A percentile compares a stretch with the other conserved stretches of the same genome.
These are phyloP conservation scores for Sporodiniella umbellata DNA, from an alignment of 371 early-diverging fungal species.

Conservation along the genomic window DNA sequence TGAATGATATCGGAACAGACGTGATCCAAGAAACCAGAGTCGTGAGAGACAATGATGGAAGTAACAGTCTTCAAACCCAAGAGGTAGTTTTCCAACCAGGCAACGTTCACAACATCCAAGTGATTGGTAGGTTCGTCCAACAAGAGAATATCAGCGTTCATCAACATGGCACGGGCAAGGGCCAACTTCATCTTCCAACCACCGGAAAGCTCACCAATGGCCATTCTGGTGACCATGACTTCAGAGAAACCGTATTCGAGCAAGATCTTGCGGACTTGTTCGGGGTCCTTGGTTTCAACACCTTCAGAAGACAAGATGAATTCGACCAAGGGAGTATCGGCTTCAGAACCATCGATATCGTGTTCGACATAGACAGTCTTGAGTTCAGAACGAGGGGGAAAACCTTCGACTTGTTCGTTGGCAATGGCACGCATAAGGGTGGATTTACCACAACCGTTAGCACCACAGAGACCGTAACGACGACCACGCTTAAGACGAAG, in stretches of 20 bases:
- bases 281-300: conserved; percentile 50
- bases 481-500: conserved; percentile 73
- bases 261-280: conserved; percentile 56
- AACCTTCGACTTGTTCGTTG: conserved; percentile 69
- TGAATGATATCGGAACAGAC: conserved; percentile 82
- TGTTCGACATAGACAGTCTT: conserved; percentile 77
- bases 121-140: conserved; percentile 94
- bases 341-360: conserved; percentile 72
- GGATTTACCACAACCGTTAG: conserved; percentile 88
- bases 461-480: conserved; percentile 80
- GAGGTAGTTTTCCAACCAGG: conserved; percentile 82
- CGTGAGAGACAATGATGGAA: conserved; percentile 86
- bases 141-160: conserved; percentile 81
- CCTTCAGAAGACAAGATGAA: conserved; percentile 56
- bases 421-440: conserved; percentile 85
- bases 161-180: conserved; percentile 78
- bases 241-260: conserved; percentile 67
- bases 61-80: conserved; percentile 67
- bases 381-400: conserved; percentile 69
- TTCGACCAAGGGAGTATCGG: conserved; percentile 63
- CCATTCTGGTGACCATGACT: conserved; percentile 55
- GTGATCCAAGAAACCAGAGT: conserved; percentile 83
- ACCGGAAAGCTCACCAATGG: conserved; percentile 78
- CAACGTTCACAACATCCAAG: conserved; percentile 78
- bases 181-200: conserved; percentile 91